A percentile compares a stretch with the other conserved stretches of the same genome.
Conservation (phyloP, 1,284 basidiomycete genomes). For the Ganoderma lingzhi region DNA sequence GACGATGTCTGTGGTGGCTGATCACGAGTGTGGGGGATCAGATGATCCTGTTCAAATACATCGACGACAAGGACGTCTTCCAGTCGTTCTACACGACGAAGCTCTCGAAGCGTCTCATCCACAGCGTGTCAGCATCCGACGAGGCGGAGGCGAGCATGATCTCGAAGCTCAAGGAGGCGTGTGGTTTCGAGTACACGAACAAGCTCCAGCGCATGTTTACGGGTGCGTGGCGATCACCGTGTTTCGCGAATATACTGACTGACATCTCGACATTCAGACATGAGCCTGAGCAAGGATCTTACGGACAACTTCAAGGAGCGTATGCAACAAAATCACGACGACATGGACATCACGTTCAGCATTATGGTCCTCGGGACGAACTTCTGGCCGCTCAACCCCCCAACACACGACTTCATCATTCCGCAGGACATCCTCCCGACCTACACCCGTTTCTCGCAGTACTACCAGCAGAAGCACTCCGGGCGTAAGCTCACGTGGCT, state of each 20-base stretch:
- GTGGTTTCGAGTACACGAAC: slow-evolving; percentile 98
- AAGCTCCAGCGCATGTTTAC: slow-evolving; percentile 99
- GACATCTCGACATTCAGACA: slow-evolving; percentile 62
- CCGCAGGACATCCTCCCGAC: slow-evolving; percentile 88
- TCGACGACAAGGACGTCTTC: slow-evolving; percentile 99
- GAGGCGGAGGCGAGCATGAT: slow-evolving; percentile 99
- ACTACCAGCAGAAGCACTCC: slow-evolving; percentile 94
- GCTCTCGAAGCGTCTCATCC: slow-evolving; percentile 94
- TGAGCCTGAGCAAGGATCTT: slow-evolving; percentile 95
- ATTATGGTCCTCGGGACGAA: slow-evolving; percentile 96
- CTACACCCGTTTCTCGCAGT: slow-evolving; percentile 93
- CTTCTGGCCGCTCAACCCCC: slow-evolving; percentile 94
- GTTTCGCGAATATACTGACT: slow-evolving; percentile 13
- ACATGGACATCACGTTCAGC: slow-evolving; percentile 90
- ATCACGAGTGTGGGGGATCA: slow-evolving; percentile 40
- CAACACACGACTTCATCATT: slow-evolving; percentile 87
- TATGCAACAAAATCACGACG: slow-evolving; percentile 85
- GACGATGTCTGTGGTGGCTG: neutral
- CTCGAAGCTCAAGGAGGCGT: slow-evolving; percentile 97
- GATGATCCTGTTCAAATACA: slow-evolving; percentile 99
- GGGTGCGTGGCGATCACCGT: slow-evolving; percentile 54
- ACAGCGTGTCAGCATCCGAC: slow-evolving; percentile 93
- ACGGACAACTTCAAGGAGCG: slow-evolving; percentile 97
- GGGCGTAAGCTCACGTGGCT: slow-evolving; percentile 97
- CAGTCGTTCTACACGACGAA: slow-evolving; percentile 99